Percentiles rank a stretch among this genome's conserved stretches.
phyloP scores from a whole-genome alignment of 805 yeast species.

The Saccharomycopsis selenospora region DNA sequence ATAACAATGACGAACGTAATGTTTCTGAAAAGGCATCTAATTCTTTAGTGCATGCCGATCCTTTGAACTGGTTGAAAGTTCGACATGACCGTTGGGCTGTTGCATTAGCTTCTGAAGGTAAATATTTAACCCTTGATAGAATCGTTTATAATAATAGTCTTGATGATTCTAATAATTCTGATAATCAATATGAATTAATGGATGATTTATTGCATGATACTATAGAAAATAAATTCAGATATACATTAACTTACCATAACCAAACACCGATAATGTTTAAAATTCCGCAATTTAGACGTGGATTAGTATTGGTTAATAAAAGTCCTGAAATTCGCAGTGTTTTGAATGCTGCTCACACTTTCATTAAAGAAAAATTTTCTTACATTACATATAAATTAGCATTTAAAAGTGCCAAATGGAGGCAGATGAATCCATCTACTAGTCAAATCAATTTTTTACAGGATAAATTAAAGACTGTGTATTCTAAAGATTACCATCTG shows the following conservation, averaged over 20 bases:
- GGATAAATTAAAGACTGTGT: conserved; percentile 15
- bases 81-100: background rate
- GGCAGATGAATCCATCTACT: conserved; percentile 25
- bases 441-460: conserved; percentile 25
- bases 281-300: background rate
- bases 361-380: conserved; percentile 23
- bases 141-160: too few relatives aligned
- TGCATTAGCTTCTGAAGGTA: background rate
- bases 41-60: too few relatives aligned
- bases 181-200: background rate
- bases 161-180: background rate
- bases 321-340: background rate
- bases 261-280: too few relatives aligned
- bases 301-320: conserved; percentile 8
- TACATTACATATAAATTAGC: background rate
- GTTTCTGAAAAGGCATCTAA: too few relatives aligned
- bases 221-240: background rate
- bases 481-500: background rate
- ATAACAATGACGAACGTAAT: background rate
- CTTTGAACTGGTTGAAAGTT: background rate
- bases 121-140: background rate
- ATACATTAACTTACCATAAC: conserved; percentile 12
- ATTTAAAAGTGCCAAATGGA: conserved; percentile 27
- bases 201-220: background rate
- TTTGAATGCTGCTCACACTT: conserved; percentile 1